These are phyloP conservation scores for Penicillium sp. DNA, from an alignment of 2,329 filamentous ascomycete species.

Conservation along the genomic window DNA sequence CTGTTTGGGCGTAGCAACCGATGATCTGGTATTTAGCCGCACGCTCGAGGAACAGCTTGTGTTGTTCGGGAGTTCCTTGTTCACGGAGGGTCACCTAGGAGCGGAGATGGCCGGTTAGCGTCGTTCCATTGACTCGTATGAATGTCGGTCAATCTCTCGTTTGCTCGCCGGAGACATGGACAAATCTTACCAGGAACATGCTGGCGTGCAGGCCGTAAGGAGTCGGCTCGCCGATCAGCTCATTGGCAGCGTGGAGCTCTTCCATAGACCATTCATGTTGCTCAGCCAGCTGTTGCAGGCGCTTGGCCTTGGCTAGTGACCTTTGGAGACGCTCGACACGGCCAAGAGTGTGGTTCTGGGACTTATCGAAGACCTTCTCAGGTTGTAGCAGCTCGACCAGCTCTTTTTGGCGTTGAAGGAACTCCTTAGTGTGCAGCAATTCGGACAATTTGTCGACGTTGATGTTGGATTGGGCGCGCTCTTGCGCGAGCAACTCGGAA, in stretches of 20 bases:
- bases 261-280: slow-evolving; percentile 70
- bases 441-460: slow-evolving; percentile 69
- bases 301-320: slow-evolving; percentile 72
- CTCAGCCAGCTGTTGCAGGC: slow-evolving; percentile 66
- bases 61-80: slow-evolving; percentile 74
- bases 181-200: slow-evolving; percentile 66
- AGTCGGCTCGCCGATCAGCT: slow-evolving; percentile 72
- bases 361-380: slow-evolving; percentile 77
- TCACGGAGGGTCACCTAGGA: slow-evolving; percentile 67
- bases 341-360: slow-evolving; percentile 75
- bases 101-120: slow-evolving; percentile 14
- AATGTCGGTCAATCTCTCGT: no score
- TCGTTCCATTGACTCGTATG: not conserved
- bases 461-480: slow-evolving; percentile 70
- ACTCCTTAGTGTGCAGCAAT: slow-evolving; percentile 70
- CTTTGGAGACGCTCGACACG: slow-evolving; percentile 70
- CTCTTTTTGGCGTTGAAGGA: slow-evolving; percentile 62
- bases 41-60: slow-evolving; percentile 71
- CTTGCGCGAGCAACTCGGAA: slow-evolving; percentile 68
- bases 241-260: slow-evolving; percentile 67
- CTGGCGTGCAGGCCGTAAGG: slow-evolving; percentile 74
- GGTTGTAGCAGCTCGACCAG: slow-evolving; percentile 68
- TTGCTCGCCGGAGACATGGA: not conserved
- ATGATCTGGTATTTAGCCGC: slow-evolving; percentile 73
- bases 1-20: slow-evolving; percentile 81